phyloP scores from a whole-genome alignment of 495 filamentous ascomycete genomes.

The Trichoderma asperelloides region DNA sequence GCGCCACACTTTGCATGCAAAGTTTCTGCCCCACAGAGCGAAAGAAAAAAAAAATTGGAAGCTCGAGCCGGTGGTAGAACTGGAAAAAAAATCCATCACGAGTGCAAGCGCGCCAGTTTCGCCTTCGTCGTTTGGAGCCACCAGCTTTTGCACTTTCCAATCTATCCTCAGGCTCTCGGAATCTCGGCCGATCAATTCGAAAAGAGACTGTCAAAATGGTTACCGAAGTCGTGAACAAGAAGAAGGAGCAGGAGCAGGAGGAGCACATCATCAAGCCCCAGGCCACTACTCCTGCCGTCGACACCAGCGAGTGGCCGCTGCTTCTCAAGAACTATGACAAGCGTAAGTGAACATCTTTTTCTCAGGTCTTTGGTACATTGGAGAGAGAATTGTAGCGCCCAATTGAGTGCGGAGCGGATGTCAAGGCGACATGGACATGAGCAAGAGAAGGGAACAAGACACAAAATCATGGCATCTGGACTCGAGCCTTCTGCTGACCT shows the following conservation, averaged over 20 bases:
- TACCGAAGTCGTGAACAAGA: slow-evolving; percentile 43
- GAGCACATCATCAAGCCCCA: slow-evolving; percentile 86
- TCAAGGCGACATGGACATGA: background rate
- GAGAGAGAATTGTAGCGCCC: background rate
- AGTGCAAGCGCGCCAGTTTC: background rate
- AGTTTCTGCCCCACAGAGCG: slow-evolving; percentile 6
- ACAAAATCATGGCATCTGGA: background rate
- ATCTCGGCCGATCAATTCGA: background rate
- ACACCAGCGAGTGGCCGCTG: slow-evolving; percentile 78
- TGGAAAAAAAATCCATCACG: slow-evolving; percentile 5
- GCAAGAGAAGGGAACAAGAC: background rate
- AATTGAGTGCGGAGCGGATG: background rate
- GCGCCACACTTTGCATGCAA: slow-evolving; percentile 5
- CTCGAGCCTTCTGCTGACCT: slow-evolving; percentile 3
- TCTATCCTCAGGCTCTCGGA: slow-evolving; percentile 11
- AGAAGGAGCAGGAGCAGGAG: slow-evolving; percentile 48
- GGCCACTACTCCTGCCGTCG: slow-evolving; percentile 55
- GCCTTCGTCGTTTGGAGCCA: background rate
- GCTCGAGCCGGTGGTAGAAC: background rate
- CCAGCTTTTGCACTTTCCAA: background rate
- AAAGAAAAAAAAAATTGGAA: slow-evolving; percentile 7
- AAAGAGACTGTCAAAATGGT: slow-evolving; percentile 36
- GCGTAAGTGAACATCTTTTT: slow-evolving; percentile 14
- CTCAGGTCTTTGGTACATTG: background rate
- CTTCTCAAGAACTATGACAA: slow-evolving; percentile 89